Base-by-base conservation (phyloP, 2,329 filamentous ascomycete species). In the Apiospora pterosperma region DNA sequence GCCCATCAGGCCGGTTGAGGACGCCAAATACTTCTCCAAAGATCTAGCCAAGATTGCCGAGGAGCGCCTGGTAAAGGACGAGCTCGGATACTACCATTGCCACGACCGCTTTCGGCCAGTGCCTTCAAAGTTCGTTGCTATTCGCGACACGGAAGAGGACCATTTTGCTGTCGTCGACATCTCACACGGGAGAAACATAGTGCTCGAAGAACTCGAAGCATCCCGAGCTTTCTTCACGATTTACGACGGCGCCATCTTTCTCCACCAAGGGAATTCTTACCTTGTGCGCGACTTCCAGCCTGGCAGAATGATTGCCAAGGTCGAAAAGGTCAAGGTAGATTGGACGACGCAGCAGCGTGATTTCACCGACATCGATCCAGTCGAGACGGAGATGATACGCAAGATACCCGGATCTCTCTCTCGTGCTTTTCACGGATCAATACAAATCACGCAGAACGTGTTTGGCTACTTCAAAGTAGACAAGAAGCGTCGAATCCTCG, bases 391-490 rank as follows among this genome's bases (percentile, higher is more conserved):
- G 79, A 90, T 90, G 2, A 93, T 97, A 68, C 89, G 93, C 8
- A 85, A 84, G 21, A 92, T 97, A 41, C 69, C 77, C 0, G 81
- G 80, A 0, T 90, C 88, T 0, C 77, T 82, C 4, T 91, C 85
- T 0, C 85, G 88, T 66, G 95, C 94, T 1, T 98, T 92, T 78
- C 94, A 92, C 74, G 96, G 96, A 39, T 82, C 87, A 0, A 95
- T 99, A 74, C 90, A 91, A 71, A 94, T 98, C 72, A 88, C 90
- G 68, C 91, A 95, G 69, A 90, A 92, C 36, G 93, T 99, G 2
- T 98, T 96, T 75, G 96, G 96, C 2, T 99, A 96, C 81, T 98
- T 97, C 85, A 98, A 98, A 75, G 82, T 97, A n/a, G 94, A 98
- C 77, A 91, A 90, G 74, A 90, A 88, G 69, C 87, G 91, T 1